These are phyloP conservation scores for Nicotiana benthamiana DNA, from an alignment of 257 asterid genomes.

Conservation along the genomic window DNA sequence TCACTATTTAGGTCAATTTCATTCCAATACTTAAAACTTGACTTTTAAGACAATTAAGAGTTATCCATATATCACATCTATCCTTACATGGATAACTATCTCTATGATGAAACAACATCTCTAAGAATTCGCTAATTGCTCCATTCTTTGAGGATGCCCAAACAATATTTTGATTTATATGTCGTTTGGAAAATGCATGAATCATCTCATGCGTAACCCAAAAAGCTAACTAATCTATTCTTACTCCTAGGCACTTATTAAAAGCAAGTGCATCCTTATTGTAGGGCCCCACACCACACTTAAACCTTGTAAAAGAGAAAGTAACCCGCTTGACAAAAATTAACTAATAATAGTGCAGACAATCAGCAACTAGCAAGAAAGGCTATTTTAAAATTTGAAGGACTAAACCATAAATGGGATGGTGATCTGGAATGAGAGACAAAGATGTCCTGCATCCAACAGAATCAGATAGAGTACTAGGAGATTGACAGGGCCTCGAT, in stretches of 20 bases:
- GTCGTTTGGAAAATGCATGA: background rate
- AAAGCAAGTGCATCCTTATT: background rate
- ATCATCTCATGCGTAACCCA: background rate
- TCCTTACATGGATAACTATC: background rate
- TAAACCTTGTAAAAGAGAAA: background rate
- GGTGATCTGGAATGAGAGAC: background rate
- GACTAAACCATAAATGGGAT: background rate
- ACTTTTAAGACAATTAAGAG: background rate
- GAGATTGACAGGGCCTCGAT: background rate
- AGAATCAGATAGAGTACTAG: background rate
- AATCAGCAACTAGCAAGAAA: background rate
- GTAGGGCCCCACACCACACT: background rate
- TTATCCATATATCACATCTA: background rate
- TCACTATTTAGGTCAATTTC: background rate
- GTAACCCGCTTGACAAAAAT: background rate
- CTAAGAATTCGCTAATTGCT: background rate
- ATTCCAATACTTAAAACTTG: background rate
- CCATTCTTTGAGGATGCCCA: background rate
- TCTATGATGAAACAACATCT: background rate
- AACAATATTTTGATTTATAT: background rate
- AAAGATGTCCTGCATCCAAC: background rate
- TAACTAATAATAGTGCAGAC: background rate
- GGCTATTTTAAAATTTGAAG: background rate
- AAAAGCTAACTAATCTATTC: background rate
- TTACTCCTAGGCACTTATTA: background rate